Conservation (phyloP, 805 yeast species). For the Wickerhamiella shivajii region DNA sequence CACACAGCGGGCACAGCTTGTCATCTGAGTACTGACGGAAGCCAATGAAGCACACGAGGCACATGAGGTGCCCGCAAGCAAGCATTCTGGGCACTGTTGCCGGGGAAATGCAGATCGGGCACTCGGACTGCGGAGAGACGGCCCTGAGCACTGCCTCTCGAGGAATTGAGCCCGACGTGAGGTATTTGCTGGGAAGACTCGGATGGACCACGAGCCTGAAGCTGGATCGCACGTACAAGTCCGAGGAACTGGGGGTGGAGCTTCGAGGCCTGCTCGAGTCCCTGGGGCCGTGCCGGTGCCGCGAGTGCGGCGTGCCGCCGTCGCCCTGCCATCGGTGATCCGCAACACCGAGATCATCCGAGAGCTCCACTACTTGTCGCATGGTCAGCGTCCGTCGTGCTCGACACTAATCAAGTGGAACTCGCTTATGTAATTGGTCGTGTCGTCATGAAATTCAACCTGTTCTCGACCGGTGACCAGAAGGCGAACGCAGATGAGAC, state of each 20-base stretch:
- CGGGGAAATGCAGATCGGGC: slow-evolving; percentile 82
- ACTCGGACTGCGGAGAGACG: slow-evolving; percentile 54
- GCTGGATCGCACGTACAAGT: slow-evolving; percentile 3
- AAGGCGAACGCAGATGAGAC: slow-evolving; percentile 15
- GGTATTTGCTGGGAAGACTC: slow-evolving; percentile 29
- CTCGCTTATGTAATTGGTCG: too few species aligned
- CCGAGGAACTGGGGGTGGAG: too few species aligned
- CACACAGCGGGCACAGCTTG: slow-evolving; percentile 18
- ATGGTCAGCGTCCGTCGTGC: too few species aligned
- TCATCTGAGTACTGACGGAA: slow-evolving; percentile 35
- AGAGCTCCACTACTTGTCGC: too few species aligned
- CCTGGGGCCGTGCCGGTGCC: too few species aligned
- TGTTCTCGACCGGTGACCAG: slow-evolving; percentile 15
- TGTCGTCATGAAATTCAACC: too few species aligned
- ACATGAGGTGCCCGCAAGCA: slow-evolving; percentile 84
- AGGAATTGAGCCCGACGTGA: slow-evolving; percentile 39
- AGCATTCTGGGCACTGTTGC: slow-evolving; percentile 92
- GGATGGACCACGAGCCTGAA: slow-evolving; percentile 71
- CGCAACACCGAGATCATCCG: too few species aligned
- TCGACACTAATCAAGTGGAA: too few species aligned
- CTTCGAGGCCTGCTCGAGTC: too few species aligned
- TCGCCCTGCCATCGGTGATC: too few species aligned
- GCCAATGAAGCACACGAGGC: slow-evolving; percentile 66
- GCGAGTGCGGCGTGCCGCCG: too few species aligned
- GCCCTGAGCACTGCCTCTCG: slow-evolving; percentile 52